A percentile compares a stretch with the other conserved stretches of the same genome.
Evolutionary conservation across 257 asterid genomes (phyloP).

Genomic region (Phtheirospermum japonicum): DNA sequence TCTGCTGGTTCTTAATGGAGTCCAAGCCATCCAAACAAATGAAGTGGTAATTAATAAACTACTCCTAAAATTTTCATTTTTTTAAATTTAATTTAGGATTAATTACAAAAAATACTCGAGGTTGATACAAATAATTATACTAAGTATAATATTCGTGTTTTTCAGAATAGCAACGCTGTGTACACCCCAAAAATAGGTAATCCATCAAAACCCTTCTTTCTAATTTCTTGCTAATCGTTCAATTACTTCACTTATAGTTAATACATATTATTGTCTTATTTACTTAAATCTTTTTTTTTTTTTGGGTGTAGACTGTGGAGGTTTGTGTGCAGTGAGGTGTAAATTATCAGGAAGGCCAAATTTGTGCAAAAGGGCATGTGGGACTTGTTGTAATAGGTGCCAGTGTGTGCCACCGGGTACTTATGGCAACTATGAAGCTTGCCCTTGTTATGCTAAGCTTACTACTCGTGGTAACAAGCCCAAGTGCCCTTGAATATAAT

Average conservation of each 20-base stretch:
- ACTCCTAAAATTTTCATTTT: neutral
- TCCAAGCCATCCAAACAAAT: constrained; percentile 45
- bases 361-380: constrained; percentile 67
- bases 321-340: constrained; percentile 56
- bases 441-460: constrained; percentile 60
- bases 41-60: constrained; percentile 32
- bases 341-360: constrained; percentile 46
- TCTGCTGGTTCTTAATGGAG: constrained; percentile 44
- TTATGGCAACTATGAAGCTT: constrained; percentile 50
- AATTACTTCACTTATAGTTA: neutral
- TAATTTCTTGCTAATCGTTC: neutral
- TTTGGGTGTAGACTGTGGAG: constrained; percentile 48
- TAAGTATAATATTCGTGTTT: neutral
- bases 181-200: constrained; percentile 33
- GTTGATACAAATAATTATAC: no score
- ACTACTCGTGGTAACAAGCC: constrained; percentile 48
- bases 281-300: neutral
- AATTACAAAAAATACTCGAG: no score
- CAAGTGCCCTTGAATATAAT: constrained; percentile 51
- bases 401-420: constrained; percentile 71
- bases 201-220: neutral
- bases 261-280: neutral
- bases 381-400: constrained; percentile 64
- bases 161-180: constrained; percentile 44
- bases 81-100: constrained; percentile 27